phyloP scores from a whole-genome alignment of 192 early-diverging fungal genomes.

The Funneliformis geosporum region DNA sequence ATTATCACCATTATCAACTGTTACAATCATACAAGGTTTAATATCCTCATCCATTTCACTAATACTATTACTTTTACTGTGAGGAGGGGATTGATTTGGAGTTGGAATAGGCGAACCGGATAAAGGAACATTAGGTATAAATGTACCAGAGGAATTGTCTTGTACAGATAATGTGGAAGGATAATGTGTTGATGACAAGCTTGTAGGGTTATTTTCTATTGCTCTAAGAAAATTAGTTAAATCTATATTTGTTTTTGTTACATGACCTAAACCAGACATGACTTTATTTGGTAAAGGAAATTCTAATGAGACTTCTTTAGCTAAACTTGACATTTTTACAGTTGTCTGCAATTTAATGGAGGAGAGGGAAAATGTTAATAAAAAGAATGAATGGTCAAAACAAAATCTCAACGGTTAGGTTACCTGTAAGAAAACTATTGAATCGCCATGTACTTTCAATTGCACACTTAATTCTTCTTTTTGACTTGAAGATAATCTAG shows the following conservation, averaged over 20 bases:
- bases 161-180: not conserved
- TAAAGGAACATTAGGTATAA: not conserved
- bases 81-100: not conserved
- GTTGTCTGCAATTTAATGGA: conserved; percentile 10
- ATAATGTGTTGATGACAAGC: too few relatives aligned
- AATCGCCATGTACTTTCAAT: conserved; percentile 18
- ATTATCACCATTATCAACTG: too few relatives aligned
- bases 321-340: conserved; percentile 11
- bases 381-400: not conserved
- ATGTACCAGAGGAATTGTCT: not conserved
- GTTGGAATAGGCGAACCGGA: not conserved
- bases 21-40: too few relatives aligned
- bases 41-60: too few relatives aligned
- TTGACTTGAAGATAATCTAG: not conserved
- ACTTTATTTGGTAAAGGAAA: conserved; percentile 8
- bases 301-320: conserved; percentile 7
- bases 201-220: not conserved
- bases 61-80: not conserved
- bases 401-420: not conserved
- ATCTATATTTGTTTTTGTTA: conserved; percentile 29
- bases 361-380: not conserved
- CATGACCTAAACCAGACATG: conserved; percentile 1
- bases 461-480: conserved; percentile 13
- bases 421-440: conserved; percentile 28
- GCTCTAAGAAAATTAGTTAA: conserved; percentile 9